Base-by-base conservation (phyloP, 352 stramenopile genomes). In the Discostella stelligera region DNA sequence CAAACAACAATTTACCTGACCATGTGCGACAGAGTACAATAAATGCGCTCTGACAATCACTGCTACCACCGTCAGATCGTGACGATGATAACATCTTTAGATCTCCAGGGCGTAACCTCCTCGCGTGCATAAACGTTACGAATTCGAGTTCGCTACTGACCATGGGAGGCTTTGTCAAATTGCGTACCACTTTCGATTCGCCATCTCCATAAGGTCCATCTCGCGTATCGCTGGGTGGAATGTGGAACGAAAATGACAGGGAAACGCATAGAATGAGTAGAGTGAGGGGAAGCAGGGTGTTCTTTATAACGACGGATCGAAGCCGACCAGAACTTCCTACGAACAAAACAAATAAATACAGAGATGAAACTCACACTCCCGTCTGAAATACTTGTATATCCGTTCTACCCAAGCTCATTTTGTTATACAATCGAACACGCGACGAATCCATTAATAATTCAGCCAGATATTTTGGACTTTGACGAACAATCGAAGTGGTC, bases 111-210 rank as follows among this genome's bases (percentile, higher is more conserved):
- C 41, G 50, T 21, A 91, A 39, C 59, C 53, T 61, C 20, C 83
- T 48, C 37, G 81, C 83, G 66, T 93, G 85, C 75, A 93, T 88
- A 53, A 88, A 71, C 7, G 85, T 80, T 4, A 88, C 79, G 50
- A 87, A 87, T 62, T 88, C 79, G 44, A 93, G 63, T 11, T 77
- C 65, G 11, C 82, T 88, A 27, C 76, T 86, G 14, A 80, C 68
- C 30, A 93, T 71, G 5, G 88, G 88, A 44, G 84, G 84, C 66
- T 89, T 79, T 3, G 77, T 90, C 27, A 84, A 55, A 70, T 91
- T 91, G 6, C 79, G 64, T 9, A 93, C 88, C 62, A 93, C 85
- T 71, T 93, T 93, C 1, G 84, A 82, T 39, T 84, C 73, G 49
- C 77, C 77, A 63, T 80, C 71, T 30, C 77, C 77, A 77, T 81